Percentiles rank a stretch among this genome's conserved stretches.
Evolutionary conservation across 108 stramenopile species (phyloP).

Genomic region (Hondaea fermentalgiana): DNA sequence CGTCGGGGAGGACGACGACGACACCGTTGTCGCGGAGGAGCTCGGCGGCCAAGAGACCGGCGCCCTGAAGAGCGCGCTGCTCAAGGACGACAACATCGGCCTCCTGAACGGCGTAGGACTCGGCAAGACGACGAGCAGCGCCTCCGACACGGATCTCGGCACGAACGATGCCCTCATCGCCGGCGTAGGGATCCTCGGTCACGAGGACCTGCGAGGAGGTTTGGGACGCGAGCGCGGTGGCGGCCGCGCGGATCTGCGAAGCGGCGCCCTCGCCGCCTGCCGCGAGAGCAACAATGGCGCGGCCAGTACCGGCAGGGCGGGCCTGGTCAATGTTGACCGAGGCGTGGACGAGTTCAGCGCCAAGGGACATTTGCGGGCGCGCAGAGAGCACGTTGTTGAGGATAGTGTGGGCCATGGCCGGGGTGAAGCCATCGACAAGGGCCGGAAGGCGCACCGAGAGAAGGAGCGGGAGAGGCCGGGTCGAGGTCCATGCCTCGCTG

Average conservation of each 20-base stretch:
- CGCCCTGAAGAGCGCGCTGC: not conserved
- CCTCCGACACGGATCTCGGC: not conserved
- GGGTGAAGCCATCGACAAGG: not conserved
- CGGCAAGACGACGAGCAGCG: not conserved
- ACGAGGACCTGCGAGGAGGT: not conserved
- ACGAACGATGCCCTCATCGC: not conserved
- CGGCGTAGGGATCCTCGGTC: not conserved
- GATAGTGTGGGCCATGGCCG: not conserved
- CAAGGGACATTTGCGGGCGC: not conserved
- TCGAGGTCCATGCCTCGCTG: not conserved
- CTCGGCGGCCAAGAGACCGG: not conserved
- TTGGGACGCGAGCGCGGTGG: not conserved
- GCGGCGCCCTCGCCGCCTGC: not conserved
- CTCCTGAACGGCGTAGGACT: not conserved
- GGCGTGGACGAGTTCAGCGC: not conserved
- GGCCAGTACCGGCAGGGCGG: not conserved
- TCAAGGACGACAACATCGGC: not conserved
- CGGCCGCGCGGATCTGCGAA: not conserved
- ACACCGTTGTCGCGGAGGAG: not conserved
- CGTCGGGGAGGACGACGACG: not conserved
- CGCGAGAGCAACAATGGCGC: not conserved
- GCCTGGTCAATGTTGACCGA: not conserved
- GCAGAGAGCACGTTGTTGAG: not conserved
- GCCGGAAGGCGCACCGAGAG: not conserved
- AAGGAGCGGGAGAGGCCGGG: not conserved